Evolutionary conservation across 1,284 basidiomycete genomes (phyloP), one percentile per base, ranked within the genome.

Genomic region (Ganoderma sinense): DNA sequence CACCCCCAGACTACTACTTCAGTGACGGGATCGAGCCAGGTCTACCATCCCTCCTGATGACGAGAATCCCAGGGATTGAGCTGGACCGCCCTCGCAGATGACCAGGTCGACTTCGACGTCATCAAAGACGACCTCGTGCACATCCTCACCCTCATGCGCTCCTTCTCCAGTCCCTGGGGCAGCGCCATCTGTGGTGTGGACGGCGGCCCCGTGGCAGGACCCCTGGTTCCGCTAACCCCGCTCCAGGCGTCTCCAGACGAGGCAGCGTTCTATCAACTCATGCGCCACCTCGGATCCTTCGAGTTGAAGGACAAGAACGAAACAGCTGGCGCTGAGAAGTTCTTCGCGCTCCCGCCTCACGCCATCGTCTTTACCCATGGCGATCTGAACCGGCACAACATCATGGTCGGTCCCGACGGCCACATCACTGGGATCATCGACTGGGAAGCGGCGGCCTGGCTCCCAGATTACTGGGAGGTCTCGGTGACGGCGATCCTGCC

Each of bases 21-120:
- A 39, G 11, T 5, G 65, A 18, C 33, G 53, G 51, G 8, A 39
- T 29, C 20, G 20, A 33, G 41, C n/a, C 13, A 33, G 48, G n/a
- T 23, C 31, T 55, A 36, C 67, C 62, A 36, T 74, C 73, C 13
- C 62, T 74, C 26, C 66, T 74, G 45, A 74, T 74, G 73, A 72
- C 69, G n/a, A 62, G 62, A 26, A 16, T 68, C 31, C 67, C 64
- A 4, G 69, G 71, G 18, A 39, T 16, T 13, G 53, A 59, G 33
- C 36, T 67, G 61, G 48, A 60, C 39, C 39, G 10, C 10, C n/a
- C 10, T 73, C 18, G 36, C 55, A 1, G 31, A 59, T 11, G 63
- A 62, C 16, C 8, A 67, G n/a, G 41, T 68, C 33, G 62, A 73
- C 31, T 40, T 64, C 43, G 65, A 71, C 13, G 39, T 64, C n/a